A percentile compares a stretch with the other conserved stretches of the same genome.
Evolutionary conservation across 176 grass and related monocot genomes (phyloP).

Genomic region (Carex myosuroides): DNA sequence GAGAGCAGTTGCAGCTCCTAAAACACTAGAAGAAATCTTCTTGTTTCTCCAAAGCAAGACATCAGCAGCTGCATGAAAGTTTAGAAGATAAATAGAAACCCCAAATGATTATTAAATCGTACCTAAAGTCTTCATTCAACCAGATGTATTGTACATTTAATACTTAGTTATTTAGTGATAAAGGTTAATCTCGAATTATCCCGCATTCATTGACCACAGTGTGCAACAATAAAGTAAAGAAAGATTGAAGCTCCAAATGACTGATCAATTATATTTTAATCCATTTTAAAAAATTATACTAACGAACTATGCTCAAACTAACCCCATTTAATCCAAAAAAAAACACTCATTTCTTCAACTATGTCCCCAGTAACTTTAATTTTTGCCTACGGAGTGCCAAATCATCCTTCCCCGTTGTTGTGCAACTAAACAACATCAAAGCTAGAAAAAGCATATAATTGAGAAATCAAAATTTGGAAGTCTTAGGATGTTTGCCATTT

Average conservation of each 20-base stretch:
- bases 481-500: background rate
- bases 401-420: background rate
- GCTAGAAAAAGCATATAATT: background rate
- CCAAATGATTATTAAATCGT: background rate
- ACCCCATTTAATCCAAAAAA: background rate
- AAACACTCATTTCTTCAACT: background rate
- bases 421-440: background rate
- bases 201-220: background rate
- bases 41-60: conserved; percentile 90
- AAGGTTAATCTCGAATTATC: background rate
- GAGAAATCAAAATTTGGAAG: background rate
- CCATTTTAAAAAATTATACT: background rate
- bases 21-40: conserved; percentile 78
- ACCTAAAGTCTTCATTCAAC: background rate
- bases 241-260: background rate
- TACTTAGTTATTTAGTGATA: background rate
- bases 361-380: background rate
- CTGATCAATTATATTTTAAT: background rate
- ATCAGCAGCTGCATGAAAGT: conserved; percentile 54
- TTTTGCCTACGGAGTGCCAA: background rate
- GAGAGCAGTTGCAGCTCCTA: conserved; percentile 50
- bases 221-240: background rate
- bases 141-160: background rate
- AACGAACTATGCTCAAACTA: background rate
- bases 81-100: background rate